Conservation (phyloP, 2,329 filamentous ascomycete species). For the Aplosporella prunicola region DNA sequence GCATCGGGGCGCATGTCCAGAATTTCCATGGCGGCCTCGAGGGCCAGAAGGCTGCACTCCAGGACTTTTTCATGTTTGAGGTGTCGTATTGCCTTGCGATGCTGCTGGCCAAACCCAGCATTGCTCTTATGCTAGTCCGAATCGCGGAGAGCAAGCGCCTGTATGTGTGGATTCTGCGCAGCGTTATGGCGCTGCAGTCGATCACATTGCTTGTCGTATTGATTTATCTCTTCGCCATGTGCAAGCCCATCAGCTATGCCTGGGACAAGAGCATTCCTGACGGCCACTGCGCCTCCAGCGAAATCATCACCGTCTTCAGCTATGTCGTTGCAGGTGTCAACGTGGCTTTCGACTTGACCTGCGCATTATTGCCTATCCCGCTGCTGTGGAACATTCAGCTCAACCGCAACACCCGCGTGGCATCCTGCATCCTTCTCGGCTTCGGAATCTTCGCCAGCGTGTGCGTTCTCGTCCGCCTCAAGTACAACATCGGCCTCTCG, state of each 20-base stretch:
- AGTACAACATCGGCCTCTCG: slow-evolving; percentile 26
- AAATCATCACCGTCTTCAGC: slow-evolving; percentile 1
- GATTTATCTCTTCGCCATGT: slow-evolving; percentile 29
- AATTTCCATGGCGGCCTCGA: not conserved
- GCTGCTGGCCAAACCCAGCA: slow-evolving; percentile 27
- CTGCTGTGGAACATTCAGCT: slow-evolving; percentile 18
- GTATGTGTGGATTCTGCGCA: slow-evolving; percentile 20
- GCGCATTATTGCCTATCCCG: slow-evolving; percentile 21
- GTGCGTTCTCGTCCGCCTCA: slow-evolving; percentile 23
- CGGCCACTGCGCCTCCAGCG: not conserved
- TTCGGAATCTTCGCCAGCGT: slow-evolving; percentile 21
- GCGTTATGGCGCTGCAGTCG: slow-evolving; percentile 21
- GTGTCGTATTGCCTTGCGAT: slow-evolving; percentile 26
- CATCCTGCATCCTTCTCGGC: slow-evolving; percentile 14
- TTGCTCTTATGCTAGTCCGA: slow-evolving; percentile 26
- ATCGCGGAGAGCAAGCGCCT: slow-evolving; percentile 21
- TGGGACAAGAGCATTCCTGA: slow-evolving; percentile 1
- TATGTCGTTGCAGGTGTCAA: slow-evolving; percentile 20
- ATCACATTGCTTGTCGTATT: slow-evolving; percentile 20
- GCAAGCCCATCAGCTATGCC: slow-evolving; percentile 18
- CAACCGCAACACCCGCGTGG: slow-evolving; percentile 16
- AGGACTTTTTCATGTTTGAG: slow-evolving; percentile 30
- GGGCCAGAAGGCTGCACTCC: not conserved
- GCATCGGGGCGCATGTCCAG: not conserved
- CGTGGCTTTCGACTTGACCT: slow-evolving; percentile 28